Base-by-base conservation (phyloP, 371 early-diverging fungal species). In the Mortierella sp. region DNA sequence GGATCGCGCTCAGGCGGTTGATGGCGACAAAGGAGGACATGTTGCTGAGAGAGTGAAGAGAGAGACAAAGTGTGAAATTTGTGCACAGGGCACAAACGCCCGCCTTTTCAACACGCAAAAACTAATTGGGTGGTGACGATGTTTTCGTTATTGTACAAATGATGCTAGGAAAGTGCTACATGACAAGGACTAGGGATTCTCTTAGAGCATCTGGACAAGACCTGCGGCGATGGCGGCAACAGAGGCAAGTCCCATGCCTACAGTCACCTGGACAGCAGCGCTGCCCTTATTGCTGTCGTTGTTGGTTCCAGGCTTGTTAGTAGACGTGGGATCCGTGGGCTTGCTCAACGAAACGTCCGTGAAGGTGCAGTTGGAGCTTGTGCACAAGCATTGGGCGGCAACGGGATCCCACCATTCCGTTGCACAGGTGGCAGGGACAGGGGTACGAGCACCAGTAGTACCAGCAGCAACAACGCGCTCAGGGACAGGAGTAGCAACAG, bases 381-480 rank as follows among this genome's bases (percentile, higher is more conserved):
- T 28, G 57, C 80, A 80, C 56, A 80, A 39, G 58, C 80, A 80
- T 52, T 66, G 61, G 25, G 69, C 68, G 13, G 48, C 71, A 25
- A 78, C 79, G 54, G 92, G 91, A 53, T 92, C 90, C 91, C 91
- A 92, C 87, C 88, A 91, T 44, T 89, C 76, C 62, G 86, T 86
- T 48, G 89, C 90, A 67, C 92, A 92, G 58, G 78, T 88, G 45
- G 81, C 80, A 50, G 90, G 88, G 8, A 92, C 80, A 17, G 83
- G 77, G 29, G 82, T 82, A 43, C 91, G 86, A 67, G 71, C 77
- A 0, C 67, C 78, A 27, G 84, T 61, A 34, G 78, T 78, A 24
- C 78, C 82, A 10, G 65, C 61, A 14, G 81, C 72, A 19, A 81
- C 78, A 9, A 67, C 70, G 41, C 81, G 63, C 6, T 52, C 61